phyloP scores from a whole-genome alignment of 2,329 filamentous ascomycete genomes.

The Fusarium coffeatum region DNA sequence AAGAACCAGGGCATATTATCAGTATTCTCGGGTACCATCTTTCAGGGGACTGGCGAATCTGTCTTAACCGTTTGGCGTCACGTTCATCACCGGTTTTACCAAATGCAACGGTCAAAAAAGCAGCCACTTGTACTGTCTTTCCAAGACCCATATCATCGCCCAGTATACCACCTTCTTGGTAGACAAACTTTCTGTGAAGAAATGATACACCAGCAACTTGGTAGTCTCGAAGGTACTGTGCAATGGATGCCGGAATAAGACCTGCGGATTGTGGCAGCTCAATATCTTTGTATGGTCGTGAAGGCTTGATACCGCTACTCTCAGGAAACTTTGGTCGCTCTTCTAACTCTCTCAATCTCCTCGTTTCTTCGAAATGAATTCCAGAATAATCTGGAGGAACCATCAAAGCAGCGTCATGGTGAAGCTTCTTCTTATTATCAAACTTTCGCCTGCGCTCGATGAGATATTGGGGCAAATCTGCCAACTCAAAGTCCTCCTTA shows the following conservation, averaged over 20 bases:
- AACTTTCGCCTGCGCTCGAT: conserved; percentile 78
- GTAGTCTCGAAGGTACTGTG: conserved; percentile 92
- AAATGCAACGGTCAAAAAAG: conserved; percentile 90
- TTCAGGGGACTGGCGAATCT: conserved; percentile 73
- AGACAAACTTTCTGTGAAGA: conserved; percentile 88
- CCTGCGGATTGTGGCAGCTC: conserved; percentile 80
- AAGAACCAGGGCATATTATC: conserved; percentile 87
- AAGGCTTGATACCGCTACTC: conserved; percentile 68
- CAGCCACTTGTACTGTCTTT: conserved; percentile 95
- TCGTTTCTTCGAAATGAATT: conserved; percentile 72
- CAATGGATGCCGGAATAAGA: conserved; percentile 86
- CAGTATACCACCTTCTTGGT: conserved; percentile 88
- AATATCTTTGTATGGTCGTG: conserved; percentile 79
- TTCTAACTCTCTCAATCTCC: conserved; percentile 55
- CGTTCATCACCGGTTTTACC: conserved; percentile 92
- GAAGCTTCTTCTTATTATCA: conserved; percentile 67
- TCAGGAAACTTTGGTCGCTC: conserved; percentile 77
- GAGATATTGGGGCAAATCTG: conserved; percentile 69
- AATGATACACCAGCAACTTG: conserved; percentile 88
- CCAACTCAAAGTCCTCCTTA: conserved; percentile 58
- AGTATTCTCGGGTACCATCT: conserved; percentile 82
- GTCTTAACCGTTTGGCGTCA: conserved; percentile 88
- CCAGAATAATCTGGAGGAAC: conserved; percentile 82
- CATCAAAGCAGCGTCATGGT: conserved; percentile 76
- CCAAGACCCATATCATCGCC: conserved; percentile 98